These are phyloP conservation scores for Zygotorulaspora florentina DNA, from an alignment of 805 yeast genomes.

Conservation along the genomic window DNA sequence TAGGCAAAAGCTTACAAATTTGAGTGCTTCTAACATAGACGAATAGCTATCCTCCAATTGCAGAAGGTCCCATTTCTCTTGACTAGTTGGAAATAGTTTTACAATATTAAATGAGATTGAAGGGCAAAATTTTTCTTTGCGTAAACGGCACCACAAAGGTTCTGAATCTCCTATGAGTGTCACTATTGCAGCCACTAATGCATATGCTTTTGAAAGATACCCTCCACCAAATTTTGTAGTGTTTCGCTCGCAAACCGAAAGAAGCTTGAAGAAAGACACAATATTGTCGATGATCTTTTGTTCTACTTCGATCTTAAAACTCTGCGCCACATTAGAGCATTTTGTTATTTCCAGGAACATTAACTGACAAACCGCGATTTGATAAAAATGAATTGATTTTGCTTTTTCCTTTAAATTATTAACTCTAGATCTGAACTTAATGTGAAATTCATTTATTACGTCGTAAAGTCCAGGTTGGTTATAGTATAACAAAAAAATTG, in stretches of 20 bases:
- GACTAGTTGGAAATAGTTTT: slow-evolving; percentile 20
- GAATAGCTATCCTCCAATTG: slow-evolving; percentile 12
- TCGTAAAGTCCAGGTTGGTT: slow-evolving; percentile 19
- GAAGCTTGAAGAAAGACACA: slow-evolving; percentile 27
- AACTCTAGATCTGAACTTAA: slow-evolving; percentile 26
- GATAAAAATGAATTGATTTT: slow-evolving; percentile 33
- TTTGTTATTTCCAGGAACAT: slow-evolving; percentile 26
- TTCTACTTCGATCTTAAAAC: slow-evolving; percentile 14
- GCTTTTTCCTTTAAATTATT: slow-evolving; percentile 19
- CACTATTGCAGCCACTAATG: slow-evolving; percentile 20
- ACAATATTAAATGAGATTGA: slow-evolving; percentile 16
- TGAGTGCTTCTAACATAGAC: slow-evolving; percentile 13
- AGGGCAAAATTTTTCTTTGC: slow-evolving; percentile 15
- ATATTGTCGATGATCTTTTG: slow-evolving; percentile 24
- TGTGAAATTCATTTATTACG: slow-evolving; percentile 25
- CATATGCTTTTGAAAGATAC: slow-evolving; percentile 18
- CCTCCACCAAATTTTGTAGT: slow-evolving; percentile 4
- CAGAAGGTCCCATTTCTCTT: slow-evolving; percentile 23
- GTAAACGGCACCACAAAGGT: slow-evolving; percentile 22
- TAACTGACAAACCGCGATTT: slow-evolving; percentile 29
- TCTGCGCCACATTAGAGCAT: slow-evolving; percentile 18
- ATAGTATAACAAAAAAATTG: slow-evolving; percentile 20
- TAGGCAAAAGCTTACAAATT: slow-evolving; percentile 17
- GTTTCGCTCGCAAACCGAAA: slow-evolving; percentile 18
- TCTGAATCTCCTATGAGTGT: slow-evolving; percentile 7